Percentiles rank a stretch among this genome's conserved stretches.
Evolutionary conservation across 805 yeast genomes (phyloP).

Genomic region (Metschnikowia reukaufii): DNA sequence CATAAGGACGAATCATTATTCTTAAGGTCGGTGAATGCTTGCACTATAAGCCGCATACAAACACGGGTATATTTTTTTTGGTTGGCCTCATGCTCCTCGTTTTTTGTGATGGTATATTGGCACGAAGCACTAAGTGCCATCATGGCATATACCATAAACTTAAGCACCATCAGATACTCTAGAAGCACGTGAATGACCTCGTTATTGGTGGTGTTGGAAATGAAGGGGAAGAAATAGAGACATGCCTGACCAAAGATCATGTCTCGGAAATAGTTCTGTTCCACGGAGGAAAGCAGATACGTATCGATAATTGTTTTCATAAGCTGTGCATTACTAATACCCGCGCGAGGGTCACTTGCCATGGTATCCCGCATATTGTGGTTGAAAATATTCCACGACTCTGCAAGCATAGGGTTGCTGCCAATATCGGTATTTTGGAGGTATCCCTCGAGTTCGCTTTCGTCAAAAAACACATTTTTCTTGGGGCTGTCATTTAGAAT

Average conservation of each 20-base stretch:
- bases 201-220: conserved; percentile 13
- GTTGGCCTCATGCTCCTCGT: conserved; percentile 15
- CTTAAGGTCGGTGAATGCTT: conserved; percentile 20
- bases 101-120: conserved; percentile 14
- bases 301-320: conserved; percentile 14
- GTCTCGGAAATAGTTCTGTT: conserved; percentile 15
- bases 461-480: conserved; percentile 17
- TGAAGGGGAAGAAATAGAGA: conserved; percentile 19
- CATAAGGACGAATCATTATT: conserved; percentile 19
- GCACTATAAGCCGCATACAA: conserved; percentile 21
- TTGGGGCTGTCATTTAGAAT: conserved; percentile 19
- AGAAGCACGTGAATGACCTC: conserved; percentile 21
- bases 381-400: conserved; percentile 15
- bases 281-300: conserved; percentile 16
- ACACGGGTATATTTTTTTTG: conserved; percentile 20
- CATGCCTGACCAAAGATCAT: conserved; percentile 13
- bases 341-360: background rate
- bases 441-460: conserved; percentile 17
- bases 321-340: conserved; percentile 13
- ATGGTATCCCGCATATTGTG: conserved; percentile 5
- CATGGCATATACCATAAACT: conserved; percentile 21
- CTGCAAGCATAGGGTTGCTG: conserved; percentile 15
- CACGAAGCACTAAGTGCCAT: conserved; percentile 21
- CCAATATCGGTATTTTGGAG: conserved; percentile 13
- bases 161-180: conserved; percentile 21